These are phyloP conservation scores for Ustilago xerochloae DNA, from an alignment of 1,284 basidiomycete genomes.

Conservation along the genomic window DNA sequence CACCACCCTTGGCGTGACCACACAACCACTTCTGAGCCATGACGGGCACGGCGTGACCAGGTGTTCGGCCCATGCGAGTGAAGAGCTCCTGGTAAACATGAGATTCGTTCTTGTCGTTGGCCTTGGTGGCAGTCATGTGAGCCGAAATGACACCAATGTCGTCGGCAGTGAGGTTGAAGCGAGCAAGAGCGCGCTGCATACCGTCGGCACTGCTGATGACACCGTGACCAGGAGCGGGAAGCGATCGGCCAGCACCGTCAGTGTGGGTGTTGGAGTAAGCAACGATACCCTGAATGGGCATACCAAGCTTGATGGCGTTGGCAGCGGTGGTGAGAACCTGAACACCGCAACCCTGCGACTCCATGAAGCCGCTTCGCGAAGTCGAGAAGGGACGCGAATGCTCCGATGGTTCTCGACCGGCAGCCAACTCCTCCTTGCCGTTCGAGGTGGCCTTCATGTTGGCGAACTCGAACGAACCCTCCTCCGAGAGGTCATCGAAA, in stretches of 20 bases:
- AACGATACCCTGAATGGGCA: slow-evolving; percentile 90
- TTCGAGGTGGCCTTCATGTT: slow-evolving; percentile 99
- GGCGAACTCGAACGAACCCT: slow-evolving; percentile 91
- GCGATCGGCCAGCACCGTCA: slow-evolving; percentile 88
- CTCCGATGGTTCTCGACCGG: slow-evolving; percentile 96
- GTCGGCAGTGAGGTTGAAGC: slow-evolving; percentile 93
- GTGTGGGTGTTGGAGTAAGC: slow-evolving; percentile 97
- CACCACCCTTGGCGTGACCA: slow-evolving; percentile 65
- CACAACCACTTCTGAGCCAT: slow-evolving; percentile 90
- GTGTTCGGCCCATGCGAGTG: slow-evolving; percentile 83
- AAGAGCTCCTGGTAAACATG: slow-evolving; percentile 96
- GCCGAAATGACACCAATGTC: slow-evolving; percentile 85
- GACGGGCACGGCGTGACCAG: slow-evolving; percentile 93
- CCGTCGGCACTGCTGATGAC: slow-evolving; percentile 71
- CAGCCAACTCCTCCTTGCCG: slow-evolving; percentile 94
- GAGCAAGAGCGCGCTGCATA: slow-evolving; percentile 90
- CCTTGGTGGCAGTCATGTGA: slow-evolving; percentile 94
- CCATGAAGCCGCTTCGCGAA: slow-evolving; percentile 80
- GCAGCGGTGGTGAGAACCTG: slow-evolving; percentile 96
- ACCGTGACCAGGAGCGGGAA: slow-evolving; percentile 73
- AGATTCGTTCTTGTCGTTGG: slow-evolving; percentile 98
- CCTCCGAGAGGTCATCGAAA: slow-evolving; percentile 96
- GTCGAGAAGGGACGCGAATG: slow-evolving; percentile 98
- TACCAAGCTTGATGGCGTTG: slow-evolving; percentile 92
- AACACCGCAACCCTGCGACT: slow-evolving; percentile 94